A percentile compares a stretch with the other conserved stretches of the same genome.
Evolutionary conservation across 768 basidiomycete species (phyloP).

Genomic region (Pleurotus giganteus): DNA sequence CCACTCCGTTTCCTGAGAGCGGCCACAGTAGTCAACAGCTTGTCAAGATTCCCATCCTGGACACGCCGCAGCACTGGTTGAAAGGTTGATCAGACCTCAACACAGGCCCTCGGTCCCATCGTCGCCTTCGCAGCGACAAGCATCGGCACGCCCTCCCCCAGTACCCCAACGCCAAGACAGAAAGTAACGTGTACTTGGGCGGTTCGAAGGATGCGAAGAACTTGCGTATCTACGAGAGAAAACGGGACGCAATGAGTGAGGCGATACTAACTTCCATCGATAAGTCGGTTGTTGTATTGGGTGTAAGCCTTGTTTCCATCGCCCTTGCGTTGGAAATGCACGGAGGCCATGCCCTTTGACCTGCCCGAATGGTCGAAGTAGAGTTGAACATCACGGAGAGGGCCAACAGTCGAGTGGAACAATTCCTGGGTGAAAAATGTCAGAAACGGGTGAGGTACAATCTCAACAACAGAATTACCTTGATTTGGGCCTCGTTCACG

Average conservation of each 20-base stretch:
- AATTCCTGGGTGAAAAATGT: conserved; percentile 65
- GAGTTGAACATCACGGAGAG: conserved; percentile 79
- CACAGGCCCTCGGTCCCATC: background rate
- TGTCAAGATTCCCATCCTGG: no score
- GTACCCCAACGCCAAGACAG: conserved; percentile 14
- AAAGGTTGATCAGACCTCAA: conserved; percentile 42
- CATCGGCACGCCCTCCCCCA: background rate
- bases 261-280: conserved; percentile 99
- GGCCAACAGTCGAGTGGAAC: conserved; percentile 87
- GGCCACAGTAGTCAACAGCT: no score
- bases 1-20: no score
- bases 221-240: conserved; percentile 15
- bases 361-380: conserved; percentile 83
- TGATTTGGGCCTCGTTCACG: conserved; percentile 91
- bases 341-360: conserved; percentile 87
- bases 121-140: background rate
- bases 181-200: conserved; percentile 25
- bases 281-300: conserved; percentile 96
- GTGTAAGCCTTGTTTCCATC: conserved; percentile 91
- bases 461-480: conserved; percentile 44
- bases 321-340: conserved; percentile 82
- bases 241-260: conserved; percentile 41
- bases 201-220: conserved; percentile 9
- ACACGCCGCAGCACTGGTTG: conserved; percentile 14
- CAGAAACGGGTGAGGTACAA: conserved; percentile 9